Base-by-base conservation (phyloP, 495 filamentous ascomycete genomes). In the Daldinia bambusicola region DNA sequence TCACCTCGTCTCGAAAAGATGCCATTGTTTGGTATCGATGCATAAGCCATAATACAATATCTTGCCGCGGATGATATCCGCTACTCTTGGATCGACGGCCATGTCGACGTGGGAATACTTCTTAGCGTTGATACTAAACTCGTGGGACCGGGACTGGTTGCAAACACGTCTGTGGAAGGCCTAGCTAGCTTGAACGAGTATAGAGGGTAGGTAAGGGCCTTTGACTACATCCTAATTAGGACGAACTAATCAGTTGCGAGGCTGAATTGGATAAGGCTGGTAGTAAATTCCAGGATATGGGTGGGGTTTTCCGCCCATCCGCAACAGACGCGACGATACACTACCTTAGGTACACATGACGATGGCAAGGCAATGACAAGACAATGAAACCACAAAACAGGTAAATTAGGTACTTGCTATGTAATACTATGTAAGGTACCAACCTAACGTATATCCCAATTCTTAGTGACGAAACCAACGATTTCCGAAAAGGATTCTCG, bases 21-120 rank as follows among this genome's bases (percentile, higher is more conserved):
- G 22, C 26, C 50, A 53, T 32, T 26, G 50, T 4, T 20, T 32
- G 22, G 50, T 53, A 16, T 53, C 50, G n/a, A 26, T 26, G 22
- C 50, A 53, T 3, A 53, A 20, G 50, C 50, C 32, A 53, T 53
- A 53, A 14, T 32, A 10, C 50, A 53, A 14, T 14, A 32, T 53
- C 26, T 32, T 53, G 26, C 50, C 30, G 22, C 50, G 50, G 50
- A 53, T 53, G 14, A 53, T 53, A 6, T 53, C 50, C 50, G 50
- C 22, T 4, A 32, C 50, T 32, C 14, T 53, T 53, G 50, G 50
- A 53, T 53, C 50, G 31, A 53, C 50, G 14, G 14, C 50, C 50
- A 53, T 53, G 26, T 4, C 14, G 50, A 53, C 50, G 50, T 53
- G 50, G 50, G 31, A 53, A 53, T 53, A 53, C 50, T 26, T 53